Base-by-base conservation (phyloP, 1,284 basidiomycete genomes). In the Coniferiporia sulphurascens region DNA sequence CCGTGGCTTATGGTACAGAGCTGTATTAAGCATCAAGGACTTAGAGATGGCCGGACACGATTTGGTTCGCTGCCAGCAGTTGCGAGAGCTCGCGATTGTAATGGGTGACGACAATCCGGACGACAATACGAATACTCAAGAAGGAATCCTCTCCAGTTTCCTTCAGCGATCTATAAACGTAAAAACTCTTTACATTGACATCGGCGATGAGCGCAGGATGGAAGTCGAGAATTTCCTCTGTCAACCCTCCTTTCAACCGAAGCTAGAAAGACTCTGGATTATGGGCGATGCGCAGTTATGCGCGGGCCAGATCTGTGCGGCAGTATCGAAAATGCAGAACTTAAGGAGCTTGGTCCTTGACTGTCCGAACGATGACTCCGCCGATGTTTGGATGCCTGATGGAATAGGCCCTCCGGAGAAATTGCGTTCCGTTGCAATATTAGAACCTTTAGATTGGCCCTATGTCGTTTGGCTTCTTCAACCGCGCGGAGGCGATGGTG, bases 331-430 rank as follows among this genome's bases (percentile, higher is more conserved):
- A 15, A 17, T 52, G 8, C 41, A 7, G 10, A 44, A 17, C 36
- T 32, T 58, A 3, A 52, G 52, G 22, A 58, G 50, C 35, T 52
- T 58, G 50, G 50, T 58, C 21, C 12, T 58, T 41, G 49, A 58
- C 34, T 44, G n/a, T 22, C 21, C 35, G 9, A 8, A 15, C 19
- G 17, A 15, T 15, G 19, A 44, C 10, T 9, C 10, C 12, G 12
- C 9, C 13, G 38, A 32, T 3, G 19, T 17, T 34, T 19, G 41
- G 2, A 3, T 32, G 22, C 48, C 51, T 19, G 22, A 22, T n/a
- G n/a, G 13, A 10, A 7, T 51, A n/a, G 36, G 50, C 21, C 36
- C 49, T 12, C 56, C 56, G 35, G 43, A n/a, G 22, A 27, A 12
- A 19, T 35, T 58, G 17, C n/a, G 43, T 19, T 50, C 56, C 4